Evolutionary conservation across 179 eudicot genomes (phyloP).

Genomic region (Carnegiea gigantea): DNA sequence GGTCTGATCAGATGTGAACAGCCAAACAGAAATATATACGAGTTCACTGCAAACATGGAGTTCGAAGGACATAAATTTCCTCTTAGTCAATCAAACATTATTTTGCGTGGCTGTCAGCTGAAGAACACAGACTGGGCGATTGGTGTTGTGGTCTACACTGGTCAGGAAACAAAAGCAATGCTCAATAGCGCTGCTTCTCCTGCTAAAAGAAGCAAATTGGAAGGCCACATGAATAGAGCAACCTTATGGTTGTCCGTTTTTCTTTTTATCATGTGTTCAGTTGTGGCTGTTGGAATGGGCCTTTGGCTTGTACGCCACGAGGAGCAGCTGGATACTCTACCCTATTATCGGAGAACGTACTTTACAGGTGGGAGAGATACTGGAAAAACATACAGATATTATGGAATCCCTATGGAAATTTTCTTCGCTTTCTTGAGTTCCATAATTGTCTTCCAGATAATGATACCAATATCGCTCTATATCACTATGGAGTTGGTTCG

Average conservation of each 20-base stretch:
- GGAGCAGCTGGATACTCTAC: slow-evolving; percentile 71
- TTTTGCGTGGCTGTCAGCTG: slow-evolving; percentile 95
- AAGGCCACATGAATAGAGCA: slow-evolving; percentile 85
- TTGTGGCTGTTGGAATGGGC: slow-evolving; percentile 85
- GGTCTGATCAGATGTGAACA: slow-evolving; percentile 90
- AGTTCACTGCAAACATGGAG: slow-evolving; percentile 94
- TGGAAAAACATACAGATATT: slow-evolving; percentile 61
- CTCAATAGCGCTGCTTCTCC: slow-evolving; percentile 87
- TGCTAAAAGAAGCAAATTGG: slow-evolving; percentile 87
- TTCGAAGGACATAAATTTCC: slow-evolving; percentile 59
- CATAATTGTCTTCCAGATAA: slow-evolving; percentile 89
- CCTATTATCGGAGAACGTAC: slow-evolving; percentile 77
- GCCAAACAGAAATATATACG: slow-evolving; percentile 91
- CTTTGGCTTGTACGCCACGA: slow-evolving; percentile 73
- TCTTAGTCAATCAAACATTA: slow-evolving; percentile 89
- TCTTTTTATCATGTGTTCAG: slow-evolving; percentile 81
- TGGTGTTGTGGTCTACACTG: slow-evolving; percentile 93
- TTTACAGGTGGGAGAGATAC: slow-evolving; percentile 37
- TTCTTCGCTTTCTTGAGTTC: slow-evolving; percentile 92
- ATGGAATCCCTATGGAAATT: slow-evolving; percentile 86
- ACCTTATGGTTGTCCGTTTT: slow-evolving; percentile 85
- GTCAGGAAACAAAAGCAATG: slow-evolving; percentile 98
- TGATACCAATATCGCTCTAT: slow-evolving; percentile 93
- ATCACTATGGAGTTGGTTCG: slow-evolving; percentile 97
- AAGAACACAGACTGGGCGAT: slow-evolving; percentile 92